Conservation (phyloP, 2,329 filamentous ascomycete genomes). For the Juglanconis sp. region DNA sequence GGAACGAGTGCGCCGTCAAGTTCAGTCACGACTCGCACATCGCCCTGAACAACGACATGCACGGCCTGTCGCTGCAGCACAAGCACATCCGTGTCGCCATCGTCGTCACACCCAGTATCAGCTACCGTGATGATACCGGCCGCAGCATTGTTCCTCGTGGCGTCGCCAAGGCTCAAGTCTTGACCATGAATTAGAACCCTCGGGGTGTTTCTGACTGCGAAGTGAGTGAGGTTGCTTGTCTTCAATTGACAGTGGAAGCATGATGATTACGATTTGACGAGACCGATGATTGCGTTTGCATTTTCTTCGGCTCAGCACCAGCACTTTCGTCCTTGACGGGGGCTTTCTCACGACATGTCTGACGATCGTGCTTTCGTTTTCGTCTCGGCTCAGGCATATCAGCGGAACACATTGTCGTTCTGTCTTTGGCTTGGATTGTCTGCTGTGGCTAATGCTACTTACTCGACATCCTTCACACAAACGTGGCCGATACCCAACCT, state of each 20-base stretch:
- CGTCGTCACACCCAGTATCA: constrained; percentile 53
- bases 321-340: neutral
- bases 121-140: constrained; percentile 50
- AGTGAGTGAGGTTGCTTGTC: neutral
- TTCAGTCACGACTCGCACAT: constrained; percentile 48
- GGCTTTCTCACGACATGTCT: neutral
- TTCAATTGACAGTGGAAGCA: neutral
- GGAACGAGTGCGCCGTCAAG: constrained; percentile 47
- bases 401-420: neutral
- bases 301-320: neutral
- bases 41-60: constrained; percentile 39
- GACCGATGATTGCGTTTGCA: neutral
- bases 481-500: neutral
- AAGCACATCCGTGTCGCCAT: constrained; percentile 52
- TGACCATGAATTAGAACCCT: constrained; percentile 42
- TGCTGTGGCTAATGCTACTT: neutral
- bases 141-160: constrained; percentile 42
- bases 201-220: no score
- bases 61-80: constrained; percentile 43
- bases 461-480: neutral
- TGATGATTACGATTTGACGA: neutral
- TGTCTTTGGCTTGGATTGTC: neutral
- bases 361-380: neutral
- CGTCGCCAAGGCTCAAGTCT: constrained; percentile 44
- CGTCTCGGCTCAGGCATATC: neutral